Percentiles rank a stretch among this genome's conserved stretches.
Conservation (phyloP, 1,139 yeast genomes). For the Entelexis sorbosivorans region DNA sequence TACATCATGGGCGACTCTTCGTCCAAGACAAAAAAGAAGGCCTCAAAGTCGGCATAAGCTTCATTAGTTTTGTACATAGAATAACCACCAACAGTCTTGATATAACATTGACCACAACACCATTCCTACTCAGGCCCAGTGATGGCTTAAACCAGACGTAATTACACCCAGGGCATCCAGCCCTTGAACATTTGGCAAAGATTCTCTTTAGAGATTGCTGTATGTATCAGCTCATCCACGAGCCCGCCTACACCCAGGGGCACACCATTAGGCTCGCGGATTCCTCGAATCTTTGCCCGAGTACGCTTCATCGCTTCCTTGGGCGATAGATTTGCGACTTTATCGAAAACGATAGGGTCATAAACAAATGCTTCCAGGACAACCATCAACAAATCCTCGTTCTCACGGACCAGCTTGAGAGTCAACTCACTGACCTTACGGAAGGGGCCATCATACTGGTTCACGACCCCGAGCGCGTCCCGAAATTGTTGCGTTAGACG, state of each 20-base stretch:
- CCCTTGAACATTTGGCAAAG: slow-evolving; percentile 86
- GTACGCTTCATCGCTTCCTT: slow-evolving; percentile 64
- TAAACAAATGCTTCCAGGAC: slow-evolving; percentile 84
- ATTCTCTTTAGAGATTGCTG: slow-evolving; percentile 63
- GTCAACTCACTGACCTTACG: slow-evolving; percentile 81
- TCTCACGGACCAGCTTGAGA: slow-evolving; percentile 54
- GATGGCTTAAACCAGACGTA: too few species aligned
- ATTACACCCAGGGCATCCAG: slow-evolving; percentile 76
- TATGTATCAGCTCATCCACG: slow-evolving; percentile 78
- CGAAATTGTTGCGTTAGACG: slow-evolving; percentile 78
- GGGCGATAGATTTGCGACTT: slow-evolving; percentile 11
- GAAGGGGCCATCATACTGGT: slow-evolving; percentile 85
- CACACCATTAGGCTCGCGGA: slow-evolving; percentile 68
- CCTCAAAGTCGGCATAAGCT: background rate
- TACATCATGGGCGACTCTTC: slow-evolving; percentile 29
- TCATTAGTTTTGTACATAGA: background rate
- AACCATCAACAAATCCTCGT: slow-evolving; percentile 85
- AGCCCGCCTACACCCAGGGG: slow-evolving; percentile 89
- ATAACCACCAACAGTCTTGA: background rate
- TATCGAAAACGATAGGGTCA: slow-evolving; percentile 58
- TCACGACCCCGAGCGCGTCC: slow-evolving; percentile 75
- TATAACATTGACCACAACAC: too few species aligned
- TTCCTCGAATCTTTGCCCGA: slow-evolving; percentile 73
- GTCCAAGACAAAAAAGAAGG: slow-evolving; percentile 13
- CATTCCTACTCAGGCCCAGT: too few species aligned